Evolutionary conservation across 768 basidiomycete species (phyloP).

Genomic region (Cytidiella melzeri): DNA sequence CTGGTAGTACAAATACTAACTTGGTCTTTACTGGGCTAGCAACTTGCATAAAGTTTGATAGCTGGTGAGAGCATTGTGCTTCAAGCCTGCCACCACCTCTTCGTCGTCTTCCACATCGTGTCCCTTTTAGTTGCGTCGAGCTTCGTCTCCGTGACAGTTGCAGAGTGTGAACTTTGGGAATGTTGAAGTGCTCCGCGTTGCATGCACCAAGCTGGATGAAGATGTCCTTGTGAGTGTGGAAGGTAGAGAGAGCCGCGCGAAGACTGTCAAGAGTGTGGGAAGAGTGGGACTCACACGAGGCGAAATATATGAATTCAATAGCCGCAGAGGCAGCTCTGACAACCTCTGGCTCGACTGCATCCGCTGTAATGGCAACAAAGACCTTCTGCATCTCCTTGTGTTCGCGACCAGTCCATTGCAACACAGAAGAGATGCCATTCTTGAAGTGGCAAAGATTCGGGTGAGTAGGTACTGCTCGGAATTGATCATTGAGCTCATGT

Average conservation of each 20-base stretch:
- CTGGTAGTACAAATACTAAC: no score
- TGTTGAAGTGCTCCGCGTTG: slow-evolving; percentile 19
- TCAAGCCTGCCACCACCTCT: no score
- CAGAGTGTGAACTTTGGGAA: slow-evolving; percentile 25
- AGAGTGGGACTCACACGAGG: slow-evolving; percentile 30
- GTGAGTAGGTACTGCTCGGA: slow-evolving; percentile 5
- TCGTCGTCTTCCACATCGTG: no score
- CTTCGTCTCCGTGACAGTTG: no score
- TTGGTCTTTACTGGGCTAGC: no score
- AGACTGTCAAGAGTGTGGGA: slow-evolving; percentile 25
- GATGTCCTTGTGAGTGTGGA: slow-evolving; percentile 17
- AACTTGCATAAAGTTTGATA: no score
- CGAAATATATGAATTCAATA: slow-evolving; percentile 35
- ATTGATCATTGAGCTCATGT: slow-evolving; percentile 13
- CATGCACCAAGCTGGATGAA: slow-evolving; percentile 9
- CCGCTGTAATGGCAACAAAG: slow-evolving; percentile 14
- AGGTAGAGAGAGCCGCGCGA: slow-evolving; percentile 21
- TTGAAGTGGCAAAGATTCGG: slow-evolving; percentile 17
- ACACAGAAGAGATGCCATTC: no score
- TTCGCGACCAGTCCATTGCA: no score
- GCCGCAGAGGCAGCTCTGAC: slow-evolving; percentile 24
- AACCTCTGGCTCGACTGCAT: slow-evolving; percentile 11
- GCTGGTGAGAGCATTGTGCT: no score
- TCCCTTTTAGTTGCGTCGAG: no score
- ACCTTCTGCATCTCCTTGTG: no score